Evolutionary conservation across 2,329 filamentous ascomycete species (phyloP), one percentile per base, ranked within the genome.

Genomic region (Thyridium curvatum): DNA sequence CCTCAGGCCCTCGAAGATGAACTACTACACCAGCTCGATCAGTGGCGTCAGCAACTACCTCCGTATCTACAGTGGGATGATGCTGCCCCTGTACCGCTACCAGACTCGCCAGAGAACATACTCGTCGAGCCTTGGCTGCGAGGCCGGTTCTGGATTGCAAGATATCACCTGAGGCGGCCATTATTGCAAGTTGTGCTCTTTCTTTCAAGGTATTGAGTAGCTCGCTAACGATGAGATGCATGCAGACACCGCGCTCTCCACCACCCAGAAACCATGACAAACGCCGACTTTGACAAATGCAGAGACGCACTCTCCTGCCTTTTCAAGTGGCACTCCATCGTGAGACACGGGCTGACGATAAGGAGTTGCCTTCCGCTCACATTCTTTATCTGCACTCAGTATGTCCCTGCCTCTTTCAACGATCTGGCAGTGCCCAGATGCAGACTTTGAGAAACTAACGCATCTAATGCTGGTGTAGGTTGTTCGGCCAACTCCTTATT

Each of bases 21-120:
- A 50, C 65, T 75, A 42, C 63, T 68, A 36, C 70, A 74, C 50
- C 72, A 76, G 52, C 64, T 75, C 14, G 70, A 73, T 48, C 69
- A 74, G 50, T 76, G 72, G 72, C 68, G 70, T 18, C 58, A 52
- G 5, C 72, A 73, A 39, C 64, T 75, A 12, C 71, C 72, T 1
- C 28, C 34, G 5, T 38, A 39, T 4, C 37, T 50, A 6, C 41
- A 46, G 38, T 49, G 47, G 47, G 35, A 43, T 8, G 41, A 40
- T 35, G 36, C 37, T 17, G 33, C 36, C 6, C 21, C 28, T 9
- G 2, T 36, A 56, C 41, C 26, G 31, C 35, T 26, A 41, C 12
- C 33, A 17, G 14, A 30, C 8, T 41, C 41, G 2, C 41, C 40
- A 1, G 41, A 39, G 12, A 31, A 44, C 21, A 29, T 42, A 2